phyloP scores from a whole-genome alignment of 2,329 filamentous ascomycete genomes.

The Hypoxylon sp. region DNA sequence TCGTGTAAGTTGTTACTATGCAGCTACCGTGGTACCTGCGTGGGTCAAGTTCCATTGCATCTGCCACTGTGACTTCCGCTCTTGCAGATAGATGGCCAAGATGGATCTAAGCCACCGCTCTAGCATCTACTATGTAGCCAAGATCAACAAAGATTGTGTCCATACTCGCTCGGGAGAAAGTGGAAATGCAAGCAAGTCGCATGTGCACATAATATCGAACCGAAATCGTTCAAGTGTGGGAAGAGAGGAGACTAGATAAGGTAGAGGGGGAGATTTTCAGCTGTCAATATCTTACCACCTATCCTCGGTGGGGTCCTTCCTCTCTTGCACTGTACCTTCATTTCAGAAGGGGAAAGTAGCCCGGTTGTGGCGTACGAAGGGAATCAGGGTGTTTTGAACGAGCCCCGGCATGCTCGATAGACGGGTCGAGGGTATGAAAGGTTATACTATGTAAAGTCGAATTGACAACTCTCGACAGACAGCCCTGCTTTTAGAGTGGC shows the following conservation, averaged over 20 bases:
- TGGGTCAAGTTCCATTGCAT: slow-evolving; percentile 43
- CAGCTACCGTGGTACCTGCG: slow-evolving; percentile 44
- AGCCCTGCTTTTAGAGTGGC: slow-evolving; percentile 31
- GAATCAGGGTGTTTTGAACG: slow-evolving; percentile 12
- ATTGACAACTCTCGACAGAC: slow-evolving; percentile 16
- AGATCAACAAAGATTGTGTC: slow-evolving; percentile 24
- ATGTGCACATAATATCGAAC: slow-evolving; percentile 34
- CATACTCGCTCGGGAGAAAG: slow-evolving; percentile 23
- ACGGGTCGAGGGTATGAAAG: slow-evolving; percentile 9
- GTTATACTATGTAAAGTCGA: slow-evolving; percentile 11
- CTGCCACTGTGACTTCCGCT: slow-evolving; percentile 39
- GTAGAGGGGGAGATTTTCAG: slow-evolving; percentile 26
- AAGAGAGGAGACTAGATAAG: slow-evolving; percentile 15
- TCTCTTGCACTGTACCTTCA: slow-evolving; percentile 8
- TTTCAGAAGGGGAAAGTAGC: slow-evolving; percentile 34
- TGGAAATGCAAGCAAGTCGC: slow-evolving; percentile 32
- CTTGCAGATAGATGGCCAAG: slow-evolving; percentile 34
- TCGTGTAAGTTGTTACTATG: background rate
- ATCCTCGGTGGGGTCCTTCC: slow-evolving; percentile 11
- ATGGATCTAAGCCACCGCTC: slow-evolving; percentile 19
- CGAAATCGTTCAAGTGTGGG: slow-evolving; percentile 21
- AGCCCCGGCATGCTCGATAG: slow-evolving; percentile 25
- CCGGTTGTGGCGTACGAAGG: slow-evolving; percentile 28
- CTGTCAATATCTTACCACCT: slow-evolving; percentile 10
- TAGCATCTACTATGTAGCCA: slow-evolving; percentile 14